Percentiles rank a stretch among this genome's conserved stretches.
phyloP scores from a whole-genome alignment of 495 filamentous ascomycete genomes.

The Neurospora pannonica region DNA sequence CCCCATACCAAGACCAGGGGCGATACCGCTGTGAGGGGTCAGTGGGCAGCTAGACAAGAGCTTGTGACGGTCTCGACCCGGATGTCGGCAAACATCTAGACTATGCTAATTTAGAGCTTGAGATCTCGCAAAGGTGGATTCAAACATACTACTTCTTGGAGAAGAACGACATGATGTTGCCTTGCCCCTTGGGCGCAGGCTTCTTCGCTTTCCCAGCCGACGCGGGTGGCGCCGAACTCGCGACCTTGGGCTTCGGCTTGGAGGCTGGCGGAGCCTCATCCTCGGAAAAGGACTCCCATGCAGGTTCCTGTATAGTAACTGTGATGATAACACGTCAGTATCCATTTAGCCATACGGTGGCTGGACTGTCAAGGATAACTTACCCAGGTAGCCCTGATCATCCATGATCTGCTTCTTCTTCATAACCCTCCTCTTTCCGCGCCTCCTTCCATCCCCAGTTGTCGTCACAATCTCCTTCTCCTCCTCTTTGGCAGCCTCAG shows the following conservation, averaged over 20 bases:
- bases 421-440: slow-evolving; percentile 74
- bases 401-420: slow-evolving; percentile 88
- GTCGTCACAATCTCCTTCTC: slow-evolving; percentile 45
- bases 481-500: slow-evolving; percentile 34
- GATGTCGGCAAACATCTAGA: neutral
- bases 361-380: slow-evolving; percentile 15
- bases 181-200: slow-evolving; percentile 53
- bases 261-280: slow-evolving; percentile 54
- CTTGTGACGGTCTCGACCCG: neutral
- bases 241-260: slow-evolving; percentile 47
- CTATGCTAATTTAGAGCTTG: too few species aligned
- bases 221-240: slow-evolving; percentile 13
- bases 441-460: slow-evolving; percentile 55
- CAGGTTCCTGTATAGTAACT: slow-evolving; percentile 84
- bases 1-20: neutral
- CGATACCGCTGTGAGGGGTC: neutral
- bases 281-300: slow-evolving; percentile 94
- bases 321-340: slow-evolving; percentile 8
- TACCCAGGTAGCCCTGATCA: slow-evolving; percentile 88
- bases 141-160: slow-evolving; percentile 52
- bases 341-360: neutral
- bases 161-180: slow-evolving; percentile 93
- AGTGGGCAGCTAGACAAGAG: neutral
- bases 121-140: neutral
- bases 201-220: slow-evolving; percentile 46